phyloP scores from a whole-genome alignment of 805 yeast genomes.

The Saturnispora silvae region DNA sequence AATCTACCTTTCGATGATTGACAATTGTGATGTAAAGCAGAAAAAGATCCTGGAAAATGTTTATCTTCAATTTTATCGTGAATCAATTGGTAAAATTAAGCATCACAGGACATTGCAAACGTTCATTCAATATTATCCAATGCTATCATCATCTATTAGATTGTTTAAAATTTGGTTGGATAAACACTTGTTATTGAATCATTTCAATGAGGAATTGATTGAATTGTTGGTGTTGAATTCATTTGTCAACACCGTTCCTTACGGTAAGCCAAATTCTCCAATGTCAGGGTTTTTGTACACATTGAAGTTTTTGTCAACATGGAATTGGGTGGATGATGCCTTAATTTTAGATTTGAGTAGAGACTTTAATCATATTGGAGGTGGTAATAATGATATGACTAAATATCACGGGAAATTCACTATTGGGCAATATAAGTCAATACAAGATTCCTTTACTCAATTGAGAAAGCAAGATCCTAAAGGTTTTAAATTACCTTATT shows the following conservation, averaged over 20 bases:
- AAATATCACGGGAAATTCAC: constrained; percentile 53
- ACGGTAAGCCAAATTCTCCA: constrained; percentile 64
- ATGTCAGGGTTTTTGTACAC: constrained; percentile 74
- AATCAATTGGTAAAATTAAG: constrained; percentile 55
- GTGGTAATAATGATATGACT: constrained; percentile 22
- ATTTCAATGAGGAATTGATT: constrained; percentile 65
- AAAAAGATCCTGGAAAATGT: constrained; percentile 49
- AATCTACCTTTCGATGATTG: constrained; percentile 61
- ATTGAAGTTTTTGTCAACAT: constrained; percentile 55
- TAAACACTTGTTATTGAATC: constrained; percentile 62
- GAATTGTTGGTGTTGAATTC: constrained; percentile 78
- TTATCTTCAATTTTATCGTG: constrained; percentile 53
- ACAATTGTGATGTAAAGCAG: constrained; percentile 50
- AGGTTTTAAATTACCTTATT: constrained; percentile 67
- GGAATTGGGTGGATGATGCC: constrained; percentile 95
- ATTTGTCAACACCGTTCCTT: constrained; percentile 85
- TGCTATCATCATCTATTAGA: constrained; percentile 70
- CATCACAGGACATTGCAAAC: constrained; percentile 75
- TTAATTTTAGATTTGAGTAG: constrained; percentile 67
- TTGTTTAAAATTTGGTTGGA: constrained; percentile 86
- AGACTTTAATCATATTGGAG: constrained; percentile 21
- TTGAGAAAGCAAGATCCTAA: constrained; percentile 73
- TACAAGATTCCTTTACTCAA: constrained; percentile 54
- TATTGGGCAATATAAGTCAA: constrained; percentile 47
- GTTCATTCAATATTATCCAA: constrained; percentile 59